Evolutionary conservation across 345 rosid species (phyloP).

Genomic region (Psidium friedrichsthalianum): DNA sequence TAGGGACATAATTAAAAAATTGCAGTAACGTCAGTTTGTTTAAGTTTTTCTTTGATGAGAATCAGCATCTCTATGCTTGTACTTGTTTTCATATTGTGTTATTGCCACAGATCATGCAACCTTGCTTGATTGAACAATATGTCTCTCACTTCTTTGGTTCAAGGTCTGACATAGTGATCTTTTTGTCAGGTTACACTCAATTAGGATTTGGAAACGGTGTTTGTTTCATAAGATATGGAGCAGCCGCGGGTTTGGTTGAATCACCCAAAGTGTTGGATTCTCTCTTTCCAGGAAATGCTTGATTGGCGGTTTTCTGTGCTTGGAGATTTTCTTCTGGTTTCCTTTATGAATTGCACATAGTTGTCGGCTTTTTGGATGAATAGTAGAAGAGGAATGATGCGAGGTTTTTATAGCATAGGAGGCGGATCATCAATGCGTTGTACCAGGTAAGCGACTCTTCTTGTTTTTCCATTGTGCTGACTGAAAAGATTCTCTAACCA

Average conservation of each 20-base stretch:
- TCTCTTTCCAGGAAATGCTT: constrained; percentile 76
- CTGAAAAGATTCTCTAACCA: background rate
- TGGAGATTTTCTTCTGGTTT: constrained; percentile 65
- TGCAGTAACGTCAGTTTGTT: background rate
- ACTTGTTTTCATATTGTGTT: background rate
- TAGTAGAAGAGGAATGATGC: constrained; percentile 50
- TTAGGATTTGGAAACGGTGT: constrained; percentile 30
- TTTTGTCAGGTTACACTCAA: constrained; percentile 36
- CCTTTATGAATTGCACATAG: constrained; percentile 93
- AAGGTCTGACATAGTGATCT: background rate
- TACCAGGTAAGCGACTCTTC: constrained; percentile 18
- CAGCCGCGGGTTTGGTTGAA: constrained; percentile 43
- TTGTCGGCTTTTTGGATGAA: constrained; percentile 24
- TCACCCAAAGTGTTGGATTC: constrained; percentile 44
- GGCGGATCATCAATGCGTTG: constrained; percentile 37
- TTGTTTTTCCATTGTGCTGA: background rate
- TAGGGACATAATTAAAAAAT: background rate
- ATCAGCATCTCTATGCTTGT: background rate
- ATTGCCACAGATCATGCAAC: background rate
- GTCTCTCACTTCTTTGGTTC: background rate
- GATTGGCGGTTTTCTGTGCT: constrained; percentile 70
- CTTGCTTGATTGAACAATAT: background rate
- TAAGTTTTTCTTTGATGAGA: background rate
- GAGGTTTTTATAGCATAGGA: constrained; percentile 38
- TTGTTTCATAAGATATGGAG: constrained; percentile 60